A percentile compares a stretch with the other conserved stretches of the same genome.
phyloP scores from a whole-genome alignment of 306 rosid species.

The Quercus alba region DNA sequence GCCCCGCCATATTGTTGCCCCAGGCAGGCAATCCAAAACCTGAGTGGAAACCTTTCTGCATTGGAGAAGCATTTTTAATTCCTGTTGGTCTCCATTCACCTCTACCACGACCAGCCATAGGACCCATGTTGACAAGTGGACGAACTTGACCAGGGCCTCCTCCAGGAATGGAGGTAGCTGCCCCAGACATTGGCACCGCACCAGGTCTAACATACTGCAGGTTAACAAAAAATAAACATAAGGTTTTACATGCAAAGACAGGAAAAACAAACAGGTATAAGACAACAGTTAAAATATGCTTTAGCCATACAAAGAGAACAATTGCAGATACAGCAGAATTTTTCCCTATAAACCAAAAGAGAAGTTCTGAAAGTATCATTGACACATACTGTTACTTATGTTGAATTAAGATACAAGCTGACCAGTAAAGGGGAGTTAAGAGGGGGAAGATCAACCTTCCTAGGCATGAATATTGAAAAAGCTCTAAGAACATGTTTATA shows the following conservation, averaged over 20 bases:
- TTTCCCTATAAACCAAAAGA: background rate
- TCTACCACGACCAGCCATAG: conserved; percentile 81
- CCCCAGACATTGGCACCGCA: conserved; percentile 76
- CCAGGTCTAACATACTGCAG: conserved; percentile 97
- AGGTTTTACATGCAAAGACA: conserved; percentile 16
- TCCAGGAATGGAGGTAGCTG: conserved; percentile 61
- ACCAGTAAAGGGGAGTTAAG: background rate
- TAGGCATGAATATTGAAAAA: background rate
- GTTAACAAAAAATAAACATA: conserved; percentile 15
- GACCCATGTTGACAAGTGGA: conserved; percentile 63
- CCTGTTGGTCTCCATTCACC: conserved; percentile 98
- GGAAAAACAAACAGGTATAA: background rate
- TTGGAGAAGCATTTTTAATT: conserved; percentile 47
- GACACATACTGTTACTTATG: background rate
- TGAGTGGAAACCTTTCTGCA: conserved; percentile 80
- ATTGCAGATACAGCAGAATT: background rate
- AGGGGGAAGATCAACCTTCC: conserved; percentile 2
- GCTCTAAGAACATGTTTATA: background rate
- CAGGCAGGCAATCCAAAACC: conserved; percentile 76
- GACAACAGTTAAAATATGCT: background rate
- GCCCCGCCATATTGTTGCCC: conserved; percentile 75
- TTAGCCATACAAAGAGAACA: background rate
- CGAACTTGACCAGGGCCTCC: conserved; percentile 85
- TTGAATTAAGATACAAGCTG: conserved; percentile 2
- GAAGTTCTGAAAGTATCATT: conserved; percentile 2